Evolutionary conservation across 306 rosid species (phyloP).

Genomic region (Ammopiptanthus mongolicus): DNA sequence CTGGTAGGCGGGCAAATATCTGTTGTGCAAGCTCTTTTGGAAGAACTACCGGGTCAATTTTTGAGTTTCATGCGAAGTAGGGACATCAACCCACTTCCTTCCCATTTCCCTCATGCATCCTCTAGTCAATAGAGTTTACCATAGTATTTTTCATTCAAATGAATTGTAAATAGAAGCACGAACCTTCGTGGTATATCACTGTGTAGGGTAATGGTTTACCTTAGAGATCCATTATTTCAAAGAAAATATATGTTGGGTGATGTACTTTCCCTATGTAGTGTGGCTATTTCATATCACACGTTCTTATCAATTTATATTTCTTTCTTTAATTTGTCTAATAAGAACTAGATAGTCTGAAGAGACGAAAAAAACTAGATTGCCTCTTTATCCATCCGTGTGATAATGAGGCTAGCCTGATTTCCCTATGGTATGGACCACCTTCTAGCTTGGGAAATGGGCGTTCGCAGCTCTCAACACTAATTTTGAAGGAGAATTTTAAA

Average conservation of each 20-base stretch:
- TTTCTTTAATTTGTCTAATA: too few species aligned
- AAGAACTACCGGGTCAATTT: conserved; percentile 80
- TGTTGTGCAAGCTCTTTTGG: conserved; percentile 67
- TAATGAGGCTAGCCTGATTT: not conserved
- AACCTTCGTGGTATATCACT: not conserved
- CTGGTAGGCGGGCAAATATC: conserved; percentile 51
- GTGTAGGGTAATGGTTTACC: not conserved
- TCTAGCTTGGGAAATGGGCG: not conserved
- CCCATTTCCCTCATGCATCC: not conserved
- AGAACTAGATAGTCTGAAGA: not conserved
- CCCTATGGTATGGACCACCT: not conserved
- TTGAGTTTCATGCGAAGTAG: conserved; percentile 61
- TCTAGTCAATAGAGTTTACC: not conserved
- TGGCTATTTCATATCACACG: not conserved
- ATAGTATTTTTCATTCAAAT: not conserved
- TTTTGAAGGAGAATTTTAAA: too few species aligned
- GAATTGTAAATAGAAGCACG: not conserved
- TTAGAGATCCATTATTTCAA: not conserved
- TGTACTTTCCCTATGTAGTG: not conserved
- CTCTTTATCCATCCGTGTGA: not conserved
- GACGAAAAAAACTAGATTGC: not conserved
- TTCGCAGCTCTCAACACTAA: not conserved
- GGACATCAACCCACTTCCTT: conserved; percentile 44
- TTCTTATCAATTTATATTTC: not conserved
- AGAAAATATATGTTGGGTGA: not conserved